Evolutionary conservation across 1,284 basidiomycete species (phyloP), one percentile per base, ranked within the genome.

Genomic region (Malassezia psittaci): DNA sequence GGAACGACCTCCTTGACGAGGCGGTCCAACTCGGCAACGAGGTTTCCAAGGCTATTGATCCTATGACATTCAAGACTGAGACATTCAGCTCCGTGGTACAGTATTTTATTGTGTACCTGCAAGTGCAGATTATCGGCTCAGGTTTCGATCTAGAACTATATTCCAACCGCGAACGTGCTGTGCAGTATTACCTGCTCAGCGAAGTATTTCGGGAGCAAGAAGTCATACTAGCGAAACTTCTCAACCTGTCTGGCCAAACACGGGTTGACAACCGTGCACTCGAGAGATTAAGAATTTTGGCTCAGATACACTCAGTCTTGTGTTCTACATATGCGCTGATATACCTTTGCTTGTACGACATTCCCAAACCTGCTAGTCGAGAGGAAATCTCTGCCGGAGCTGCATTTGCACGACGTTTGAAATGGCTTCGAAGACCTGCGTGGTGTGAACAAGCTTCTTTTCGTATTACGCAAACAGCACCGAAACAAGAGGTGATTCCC

Each of bases 91-190:
- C 15, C 9, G 39, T 29, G 1, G 45, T 52, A 24, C 45, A 48
- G 10, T 49, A 35, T 39, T 24, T 52, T 4, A 4, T 33, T 5
- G 12, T 52, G 2, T 4, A 24, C 2, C 44, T 47, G 24, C 40
- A 48, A 41, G 21, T 21, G n/a, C 55, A 52, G 12, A 32, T 35
- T 0, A 12, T 57, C 7, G 48, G 55, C 13, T 32, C 45, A 0
- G 55, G 55, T 11, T 43, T 52, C 13, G 55, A 57, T 11, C 41
- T 57, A 6, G 55, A 43, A 24, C 41, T 57, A 37, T 57, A 57
- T 34, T 16, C 37, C 24, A 33, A 32, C 4, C 15, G 39, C 1
- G 55, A 57, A 32, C 21, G 45, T 9, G 50, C 24, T 7, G 19
- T 16, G 4, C 19, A 52, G 45, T 57, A 52, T 47, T 57, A 38